A percentile compares a stretch with the other conserved stretches of the same genome.
These are phyloP conservation scores for Aspergillus nidulans DNA, from an alignment of 495 filamentous ascomycete species.

Conservation along the genomic window DNA sequence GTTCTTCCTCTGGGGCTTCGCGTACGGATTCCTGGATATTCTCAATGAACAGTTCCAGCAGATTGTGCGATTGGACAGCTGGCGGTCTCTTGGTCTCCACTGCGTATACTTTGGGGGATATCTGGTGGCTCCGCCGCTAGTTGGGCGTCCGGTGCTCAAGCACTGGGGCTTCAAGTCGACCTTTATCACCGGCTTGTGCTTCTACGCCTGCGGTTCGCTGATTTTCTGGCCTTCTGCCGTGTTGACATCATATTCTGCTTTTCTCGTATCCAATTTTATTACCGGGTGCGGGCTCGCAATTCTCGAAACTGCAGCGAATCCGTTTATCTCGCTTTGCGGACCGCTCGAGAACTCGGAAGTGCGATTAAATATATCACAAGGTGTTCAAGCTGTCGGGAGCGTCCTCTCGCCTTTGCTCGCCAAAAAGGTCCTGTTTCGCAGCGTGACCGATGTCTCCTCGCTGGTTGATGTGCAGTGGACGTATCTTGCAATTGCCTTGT, in stretches of 20 bases:
- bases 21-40: constrained; percentile 74
- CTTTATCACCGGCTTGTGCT: constrained; percentile 59
- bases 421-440: constrained; percentile 55
- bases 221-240: constrained; percentile 72
- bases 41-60: constrained; percentile 60
- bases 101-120: constrained; percentile 64
- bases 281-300: constrained; percentile 60
- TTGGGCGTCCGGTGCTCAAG: constrained; percentile 54
- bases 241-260: constrained; percentile 60
- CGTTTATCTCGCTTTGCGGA: constrained; percentile 65
- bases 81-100: constrained; percentile 55
- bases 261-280: constrained; percentile 63
- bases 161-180: constrained; percentile 64
- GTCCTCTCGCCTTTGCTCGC: constrained; percentile 59
- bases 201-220: constrained; percentile 62
- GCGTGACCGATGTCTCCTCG: constrained; percentile 46
- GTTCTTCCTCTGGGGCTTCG: constrained; percentile 86
- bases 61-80: constrained; percentile 42
- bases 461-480: constrained; percentile 68
- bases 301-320: constrained; percentile 62
- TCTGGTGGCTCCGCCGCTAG: constrained; percentile 51
- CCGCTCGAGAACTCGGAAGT: constrained; percentile 62
- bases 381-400: constrained; percentile 62
- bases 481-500: constrained; percentile 64
- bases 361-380: constrained; percentile 63